Conservation (phyloP, 1,284 basidiomycete genomes). For the Fomitiporia mediterranea region DNA sequence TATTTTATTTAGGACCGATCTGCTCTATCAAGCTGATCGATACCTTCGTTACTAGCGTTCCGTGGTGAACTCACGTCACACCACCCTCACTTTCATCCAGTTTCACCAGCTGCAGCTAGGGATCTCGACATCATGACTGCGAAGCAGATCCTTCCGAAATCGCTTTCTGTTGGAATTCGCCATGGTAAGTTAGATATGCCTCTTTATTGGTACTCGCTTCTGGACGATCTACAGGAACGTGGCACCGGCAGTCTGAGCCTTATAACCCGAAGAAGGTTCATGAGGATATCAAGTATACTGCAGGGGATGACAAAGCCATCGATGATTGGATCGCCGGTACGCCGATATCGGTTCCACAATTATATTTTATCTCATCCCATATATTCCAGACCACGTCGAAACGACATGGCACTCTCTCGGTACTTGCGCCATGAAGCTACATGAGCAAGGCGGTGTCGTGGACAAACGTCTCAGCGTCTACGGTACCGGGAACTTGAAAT, state of each 20-base stretch:
- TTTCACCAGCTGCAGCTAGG: constrained; percentile 49
- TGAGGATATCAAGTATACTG: constrained; percentile 58
- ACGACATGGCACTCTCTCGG: constrained; percentile 73
- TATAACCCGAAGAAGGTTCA: constrained; percentile 56
- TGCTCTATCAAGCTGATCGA: not conserved
- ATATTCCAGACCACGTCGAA: constrained; percentile 54
- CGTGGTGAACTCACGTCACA: constrained; percentile 67
- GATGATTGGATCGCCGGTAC: constrained; percentile 58
- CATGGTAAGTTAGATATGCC: constrained; percentile 46
- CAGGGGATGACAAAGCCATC: constrained; percentile 64
- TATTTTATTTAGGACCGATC: not conserved
- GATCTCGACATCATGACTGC: constrained; percentile 70
- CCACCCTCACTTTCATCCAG: constrained; percentile 70
- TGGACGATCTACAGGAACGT: constrained; percentile 39
- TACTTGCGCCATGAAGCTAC: constrained; percentile 68
- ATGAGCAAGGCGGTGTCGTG: constrained; percentile 71
- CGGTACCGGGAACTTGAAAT: constrained; percentile 68
- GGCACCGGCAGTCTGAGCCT: constrained; percentile 52
- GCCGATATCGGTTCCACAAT: not conserved
- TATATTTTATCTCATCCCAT: not conserved
- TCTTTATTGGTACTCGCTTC: not conserved
- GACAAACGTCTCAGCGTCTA: constrained; percentile 69
- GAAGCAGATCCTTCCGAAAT: constrained; percentile 55
- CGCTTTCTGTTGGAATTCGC: constrained; percentile 66
- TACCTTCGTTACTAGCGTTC: constrained; percentile 40